These are phyloP conservation scores for Xylariaceae sp. DNA, from an alignment of 2,329 filamentous ascomycete genomes.

Conservation along the genomic window DNA sequence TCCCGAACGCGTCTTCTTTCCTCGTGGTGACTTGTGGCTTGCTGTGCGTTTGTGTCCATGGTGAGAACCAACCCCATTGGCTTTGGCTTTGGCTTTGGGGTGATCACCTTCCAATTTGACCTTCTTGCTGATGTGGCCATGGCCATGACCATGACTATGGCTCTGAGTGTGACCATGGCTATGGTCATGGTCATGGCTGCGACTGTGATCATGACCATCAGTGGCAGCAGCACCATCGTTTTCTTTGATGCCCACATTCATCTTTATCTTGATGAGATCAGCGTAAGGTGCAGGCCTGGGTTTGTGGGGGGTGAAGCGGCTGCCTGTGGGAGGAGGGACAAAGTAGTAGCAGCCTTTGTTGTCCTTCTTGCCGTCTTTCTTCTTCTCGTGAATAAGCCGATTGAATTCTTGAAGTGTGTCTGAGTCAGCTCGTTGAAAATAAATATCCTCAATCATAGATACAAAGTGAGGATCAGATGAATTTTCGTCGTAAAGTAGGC, in stretches of 20 bases:
- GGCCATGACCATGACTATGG: no score
- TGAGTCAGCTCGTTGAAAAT: conserved; percentile 57
- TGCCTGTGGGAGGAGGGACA: conserved; percentile 49
- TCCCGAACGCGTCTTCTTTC: conserved; percentile 31
- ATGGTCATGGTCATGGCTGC: no score
- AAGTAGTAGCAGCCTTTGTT: conserved; percentile 58
- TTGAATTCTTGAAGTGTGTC: conserved; percentile 56
- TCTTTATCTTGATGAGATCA: conserved; percentile 48
- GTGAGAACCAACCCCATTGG: conserved; percentile 17
- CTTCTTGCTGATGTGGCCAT: conserved; percentile 36
- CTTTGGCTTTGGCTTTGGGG: conserved; percentile 10
- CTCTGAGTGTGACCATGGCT: no score
- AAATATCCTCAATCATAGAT: conserved; percentile 60
- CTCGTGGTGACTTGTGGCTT: conserved; percentile 17
- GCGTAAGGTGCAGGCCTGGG: conserved; percentile 54
- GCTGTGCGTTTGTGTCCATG: conserved; percentile 15
- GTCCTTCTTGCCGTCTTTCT: conserved; percentile 58
- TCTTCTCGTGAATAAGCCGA: conserved; percentile 54
- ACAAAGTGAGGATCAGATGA: conserved; percentile 55
- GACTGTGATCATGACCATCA: conserved; percentile 35
- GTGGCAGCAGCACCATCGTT: conserved; percentile 19
- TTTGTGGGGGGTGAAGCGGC: conserved; percentile 46
- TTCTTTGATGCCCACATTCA: conserved; percentile 31
- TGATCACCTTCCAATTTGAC: conserved; percentile 29
- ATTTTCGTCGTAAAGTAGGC: conserved; percentile 62